Evolutionary conservation across 345 rosid genomes (phyloP), one percentile per base, ranked within the genome.

Genomic region (Lagerstroemia speciosa): DNA sequence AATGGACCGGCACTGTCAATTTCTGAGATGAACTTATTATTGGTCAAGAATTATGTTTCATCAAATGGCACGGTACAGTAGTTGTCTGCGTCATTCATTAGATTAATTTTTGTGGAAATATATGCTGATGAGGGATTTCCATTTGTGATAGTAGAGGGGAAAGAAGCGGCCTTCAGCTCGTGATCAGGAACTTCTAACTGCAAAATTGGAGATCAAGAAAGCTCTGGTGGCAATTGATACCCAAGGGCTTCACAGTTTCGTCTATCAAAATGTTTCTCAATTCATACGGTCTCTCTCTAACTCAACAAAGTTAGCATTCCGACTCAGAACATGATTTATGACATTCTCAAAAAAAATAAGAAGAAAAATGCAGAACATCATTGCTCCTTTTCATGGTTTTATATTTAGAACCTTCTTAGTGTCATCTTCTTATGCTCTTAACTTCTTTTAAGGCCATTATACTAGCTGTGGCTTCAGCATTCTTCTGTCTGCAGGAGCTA

Each of bases 261-360:
- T 84, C 65, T 90, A 87, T 78, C 82, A 80, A 73, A 89, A 93
- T 75, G 29, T 86, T 71, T 90, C 98, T 67, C 81, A 24, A 78
- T 90, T 93, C 81, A 72, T 62, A 78, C 86, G 88, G 98, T 84
- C 41, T 58, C 20, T 31, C 36, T 33, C 64, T 64, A 50, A 29
- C 27, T 58, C 34, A 27, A 30, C 24, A 24, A n/a, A 53, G 30
- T 53, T 19, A 55, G 33, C 22, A n/a, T 22, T 40, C 40, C 72
- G 24, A 53, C 24, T 22, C 29, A n/a, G 24, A 53, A 53, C 8
- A 7, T 53, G 60, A 16, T 48, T 53, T 24, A 14, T 24, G 24
- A 6, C 60, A 2, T 24, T 8, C 29, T 5, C 63, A n/a, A 22
- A 26, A 53, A 53, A n/a, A 5, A n/a, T n/a, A n/a, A n/a, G n/a